Percentiles rank a stretch among this genome's conserved stretches.
Conservation (phyloP, 257 asterid species). For the Prunella vulgaris region DNA sequence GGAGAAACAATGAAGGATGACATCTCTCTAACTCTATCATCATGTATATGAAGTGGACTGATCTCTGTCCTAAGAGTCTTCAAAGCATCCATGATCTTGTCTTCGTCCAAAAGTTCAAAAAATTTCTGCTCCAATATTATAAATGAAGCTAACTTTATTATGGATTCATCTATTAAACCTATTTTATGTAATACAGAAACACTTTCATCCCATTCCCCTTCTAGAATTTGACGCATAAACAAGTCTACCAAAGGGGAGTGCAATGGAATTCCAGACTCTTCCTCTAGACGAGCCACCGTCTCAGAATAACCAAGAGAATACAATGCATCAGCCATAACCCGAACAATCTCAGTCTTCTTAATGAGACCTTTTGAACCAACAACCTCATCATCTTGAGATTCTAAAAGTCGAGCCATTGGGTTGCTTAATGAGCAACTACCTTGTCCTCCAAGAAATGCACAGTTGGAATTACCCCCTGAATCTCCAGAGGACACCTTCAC, state of each 20-base stretch:
- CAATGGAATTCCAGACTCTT: constrained; percentile 68
- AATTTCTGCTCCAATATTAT: constrained; percentile 77
- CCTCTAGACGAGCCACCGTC: constrained; percentile 61
- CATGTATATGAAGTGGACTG: constrained; percentile 49
- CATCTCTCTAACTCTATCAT: constrained; percentile 55
- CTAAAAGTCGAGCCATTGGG: constrained; percentile 61
- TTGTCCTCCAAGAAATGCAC: constrained; percentile 42
- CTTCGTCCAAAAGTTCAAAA: constrained; percentile 57
- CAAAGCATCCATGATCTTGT: constrained; percentile 66
- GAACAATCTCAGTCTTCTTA: constrained; percentile 67
- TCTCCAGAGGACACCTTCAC: constrained; percentile 56
- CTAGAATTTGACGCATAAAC: constrained; percentile 67
- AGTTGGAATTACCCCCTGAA: constrained; percentile 45
- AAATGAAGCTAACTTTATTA: constrained; percentile 56
- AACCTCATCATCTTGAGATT: constrained; percentile 55
- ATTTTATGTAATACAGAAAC: constrained; percentile 47
- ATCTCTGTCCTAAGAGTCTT: constrained; percentile 73
- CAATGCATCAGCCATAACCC: constrained; percentile 71
- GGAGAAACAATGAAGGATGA: constrained; percentile 55
- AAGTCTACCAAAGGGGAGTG: constrained; percentile 53
- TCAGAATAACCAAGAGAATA: constrained; percentile 75
- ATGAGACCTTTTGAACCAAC: constrained; percentile 67
- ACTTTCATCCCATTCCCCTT: constrained; percentile 85
- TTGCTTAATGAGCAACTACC: constrained; percentile 47
- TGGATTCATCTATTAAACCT: constrained; percentile 48